Base-by-base conservation (phyloP, 2,329 filamentous ascomycete species). In the Fusarium keratoplasticum region DNA sequence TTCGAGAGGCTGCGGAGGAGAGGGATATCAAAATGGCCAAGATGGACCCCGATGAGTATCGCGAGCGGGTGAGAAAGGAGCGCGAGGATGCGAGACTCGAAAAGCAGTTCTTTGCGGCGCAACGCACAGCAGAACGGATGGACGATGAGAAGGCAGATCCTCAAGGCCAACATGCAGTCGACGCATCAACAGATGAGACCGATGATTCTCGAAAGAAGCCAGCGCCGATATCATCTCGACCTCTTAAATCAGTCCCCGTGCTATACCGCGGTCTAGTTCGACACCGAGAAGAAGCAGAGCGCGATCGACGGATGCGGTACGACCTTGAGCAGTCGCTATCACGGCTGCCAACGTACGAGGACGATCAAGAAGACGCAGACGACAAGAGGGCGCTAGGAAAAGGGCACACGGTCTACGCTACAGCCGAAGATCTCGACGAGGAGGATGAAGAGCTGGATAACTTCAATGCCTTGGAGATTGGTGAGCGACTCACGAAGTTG, bases 91-190 rank as follows among this genome's bases (percentile, higher is more conserved):
- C 87, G 70, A 87, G 92, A 76, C 80, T 89, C 5, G 94, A 97
- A 82, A 89, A 88, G 29, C 89, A 93, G 81, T 86, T 96, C 25
- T 88, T 89, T 71, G 94, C 90, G 2, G 96, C 95, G 25, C 95
- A 98, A 87, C 93, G 93, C 77, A 91, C 96, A 11, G 91, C 94
- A 3, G 95, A 98, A 85, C 85, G 91, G 61, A 88, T 98, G 83
- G 91, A 93, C 69, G 88, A 89, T 8, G 90, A 91, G 74, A 81
- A 82, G 47, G 27, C 73, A 55, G 62, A 63, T 47, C 36, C 55
- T 20, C 58, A 61, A 22, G 33, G 55, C 16, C 33, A 52, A 14
- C 60, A 47, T 20, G 44, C 57, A 1, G 64, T 40, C 3, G 64
- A 77, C 38, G 72, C 20, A 25, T 61, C 68, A 18, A 58, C 44